phyloP scores from a whole-genome alignment of 352 stramenopile species.

The Phytophthora brassicae region DNA sequence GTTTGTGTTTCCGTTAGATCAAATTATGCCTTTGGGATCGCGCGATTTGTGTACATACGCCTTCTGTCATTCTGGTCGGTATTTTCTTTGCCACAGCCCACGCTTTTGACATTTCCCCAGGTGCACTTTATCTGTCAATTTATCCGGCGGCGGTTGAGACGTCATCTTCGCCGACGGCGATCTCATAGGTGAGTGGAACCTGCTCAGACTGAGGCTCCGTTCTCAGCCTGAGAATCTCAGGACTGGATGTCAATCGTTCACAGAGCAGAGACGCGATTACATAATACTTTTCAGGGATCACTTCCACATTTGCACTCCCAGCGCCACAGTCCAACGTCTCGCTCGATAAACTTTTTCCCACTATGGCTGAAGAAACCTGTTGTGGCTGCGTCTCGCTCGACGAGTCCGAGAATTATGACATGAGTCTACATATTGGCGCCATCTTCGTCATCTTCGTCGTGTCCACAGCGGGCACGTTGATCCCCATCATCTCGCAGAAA shows the following conservation, averaged over 20 bases:
- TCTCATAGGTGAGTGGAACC: background rate
- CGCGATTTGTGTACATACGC: too few species aligned
- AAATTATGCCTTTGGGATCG: too few species aligned
- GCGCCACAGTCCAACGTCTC: constrained; percentile 27
- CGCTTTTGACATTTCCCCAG: too few species aligned
- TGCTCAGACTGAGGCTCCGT: too few species aligned
- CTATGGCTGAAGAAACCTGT: constrained; percentile 40
- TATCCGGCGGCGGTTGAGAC: background rate
- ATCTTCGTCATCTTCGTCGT: constrained; percentile 65
- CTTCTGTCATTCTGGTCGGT: too few species aligned
- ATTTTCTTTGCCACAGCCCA: too few species aligned
- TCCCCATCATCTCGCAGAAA: constrained; percentile 49
- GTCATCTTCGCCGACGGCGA: constrained; percentile 6
- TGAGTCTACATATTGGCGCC: constrained; percentile 45
- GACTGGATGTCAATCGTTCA: background rate
- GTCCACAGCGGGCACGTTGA: constrained; percentile 39
- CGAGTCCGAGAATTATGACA: constrained; percentile 45
- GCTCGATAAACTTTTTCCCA: constrained; percentile 1
- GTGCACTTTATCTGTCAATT: background rate
- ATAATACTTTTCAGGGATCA: background rate
- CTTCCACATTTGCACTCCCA: constrained; percentile 12
- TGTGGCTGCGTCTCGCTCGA: constrained; percentile 44
- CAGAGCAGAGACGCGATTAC: background rate
- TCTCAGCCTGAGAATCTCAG: too few species aligned
- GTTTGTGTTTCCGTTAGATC: too few species aligned